Evolutionary conservation across 495 filamentous ascomycete species (phyloP).

Genomic region (Lophiostoma macrostomum): DNA sequence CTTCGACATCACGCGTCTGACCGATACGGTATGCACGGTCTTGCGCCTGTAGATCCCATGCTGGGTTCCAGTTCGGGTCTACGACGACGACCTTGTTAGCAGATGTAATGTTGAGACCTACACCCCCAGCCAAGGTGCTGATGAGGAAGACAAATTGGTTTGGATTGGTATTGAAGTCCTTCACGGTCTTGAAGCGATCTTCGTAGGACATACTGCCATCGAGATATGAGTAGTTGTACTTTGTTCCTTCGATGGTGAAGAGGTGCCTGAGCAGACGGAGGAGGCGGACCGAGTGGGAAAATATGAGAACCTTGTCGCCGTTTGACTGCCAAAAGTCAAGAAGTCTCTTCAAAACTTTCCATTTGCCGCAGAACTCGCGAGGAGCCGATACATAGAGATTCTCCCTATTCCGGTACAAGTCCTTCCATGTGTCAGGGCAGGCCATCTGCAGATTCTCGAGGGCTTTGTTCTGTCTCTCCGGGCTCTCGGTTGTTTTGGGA

Average conservation of each 20-base stretch:
- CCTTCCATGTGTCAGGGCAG: conserved; percentile 71
- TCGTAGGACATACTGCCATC: conserved; percentile 86
- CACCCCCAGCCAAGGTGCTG: conserved; percentile 85
- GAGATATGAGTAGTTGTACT: conserved; percentile 86
- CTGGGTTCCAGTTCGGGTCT: conserved; percentile 97
- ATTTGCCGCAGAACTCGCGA: conserved; percentile 94
- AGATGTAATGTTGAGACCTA: conserved; percentile 91
- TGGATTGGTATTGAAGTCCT: conserved; percentile 89
- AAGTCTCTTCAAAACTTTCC: conserved; percentile 85
- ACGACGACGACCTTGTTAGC: conserved; percentile 98
- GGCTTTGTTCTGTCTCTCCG: conserved; percentile 79
- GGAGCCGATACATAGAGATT: conserved; percentile 80
- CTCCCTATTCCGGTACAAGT: conserved; percentile 71
- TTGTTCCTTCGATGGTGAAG: conserved; percentile 72
- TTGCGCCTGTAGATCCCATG: conserved; percentile 91
- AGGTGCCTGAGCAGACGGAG: conserved; percentile 82
- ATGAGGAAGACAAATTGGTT: conserved; percentile 93
- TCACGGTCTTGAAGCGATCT: conserved; percentile 72
- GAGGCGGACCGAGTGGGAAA: conserved; percentile 83
- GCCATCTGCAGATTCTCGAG: conserved; percentile 72
- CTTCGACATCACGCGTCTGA: conserved; percentile 88
- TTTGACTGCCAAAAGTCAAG: conserved; percentile 85
- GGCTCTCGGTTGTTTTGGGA: conserved; percentile 61
- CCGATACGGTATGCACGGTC: conserved; percentile 96
- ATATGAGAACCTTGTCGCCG: conserved; percentile 90